Percentiles rank a stretch among this genome's conserved stretches.
These are phyloP conservation scores for Macrocybe gigantea DNA, from an alignment of 768 basidiomycete species.

Conservation along the genomic window DNA sequence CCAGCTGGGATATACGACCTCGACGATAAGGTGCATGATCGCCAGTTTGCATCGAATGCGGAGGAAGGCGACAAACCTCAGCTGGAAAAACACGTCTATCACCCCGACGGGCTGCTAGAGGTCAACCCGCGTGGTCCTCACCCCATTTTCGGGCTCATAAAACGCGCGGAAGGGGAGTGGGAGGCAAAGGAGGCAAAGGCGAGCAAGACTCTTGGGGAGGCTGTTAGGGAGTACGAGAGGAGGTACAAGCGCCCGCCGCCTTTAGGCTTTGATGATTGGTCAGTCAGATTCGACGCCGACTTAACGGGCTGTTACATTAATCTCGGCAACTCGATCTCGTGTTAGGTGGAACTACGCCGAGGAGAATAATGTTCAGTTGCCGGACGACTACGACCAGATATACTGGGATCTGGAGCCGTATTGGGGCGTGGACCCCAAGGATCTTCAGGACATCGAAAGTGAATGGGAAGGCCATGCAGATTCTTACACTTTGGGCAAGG, in stretches of 20 bases:
- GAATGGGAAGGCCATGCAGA: constrained; percentile 32
- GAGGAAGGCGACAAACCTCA: background rate
- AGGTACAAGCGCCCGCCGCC: constrained; percentile 67
- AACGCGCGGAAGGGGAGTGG: constrained; percentile 57
- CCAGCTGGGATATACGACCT: too few species aligned
- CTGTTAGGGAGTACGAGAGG: constrained; percentile 61
- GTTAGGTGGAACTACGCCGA: constrained; percentile 51
- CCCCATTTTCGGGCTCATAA: constrained; percentile 66
- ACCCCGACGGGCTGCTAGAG: constrained; percentile 16
- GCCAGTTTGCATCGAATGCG: too few species aligned
- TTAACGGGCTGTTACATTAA: background rate
- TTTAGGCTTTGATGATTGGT: constrained; percentile 75
- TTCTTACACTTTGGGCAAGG: constrained; percentile 37
- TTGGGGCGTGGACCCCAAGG: constrained; percentile 55
- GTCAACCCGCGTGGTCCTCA: constrained; percentile 31
- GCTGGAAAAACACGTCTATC: constrained; percentile 10
- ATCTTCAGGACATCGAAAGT: constrained; percentile 29
- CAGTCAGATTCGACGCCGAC: constrained; percentile 13
- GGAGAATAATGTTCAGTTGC: constrained; percentile 66
- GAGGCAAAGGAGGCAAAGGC: constrained; percentile 48
- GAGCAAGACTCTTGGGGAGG: constrained; percentile 60
- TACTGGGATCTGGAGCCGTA: constrained; percentile 76
- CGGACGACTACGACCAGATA: constrained; percentile 84
- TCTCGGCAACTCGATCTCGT: background rate
- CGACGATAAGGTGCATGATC: too few species aligned